phyloP scores from a whole-genome alignment of 1,139 yeast genomes.

The Blastobotrys buckinghamii region DNA sequence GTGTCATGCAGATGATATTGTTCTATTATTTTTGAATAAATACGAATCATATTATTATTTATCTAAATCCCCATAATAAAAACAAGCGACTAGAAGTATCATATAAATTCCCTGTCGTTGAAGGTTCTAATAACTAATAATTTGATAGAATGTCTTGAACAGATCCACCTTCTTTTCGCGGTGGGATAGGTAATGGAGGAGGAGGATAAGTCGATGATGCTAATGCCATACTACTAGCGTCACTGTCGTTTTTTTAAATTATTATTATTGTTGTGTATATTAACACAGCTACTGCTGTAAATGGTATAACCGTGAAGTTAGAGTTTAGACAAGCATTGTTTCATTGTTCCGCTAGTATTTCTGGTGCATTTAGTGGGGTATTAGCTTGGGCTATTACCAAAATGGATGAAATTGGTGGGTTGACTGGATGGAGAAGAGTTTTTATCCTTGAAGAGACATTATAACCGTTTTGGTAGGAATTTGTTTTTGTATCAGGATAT shows the following conservation, averaged over 20 bases:
- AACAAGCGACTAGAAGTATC: background rate
- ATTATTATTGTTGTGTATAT: background rate
- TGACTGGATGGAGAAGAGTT: conserved; percentile 57
- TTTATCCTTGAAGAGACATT: conserved; percentile 49
- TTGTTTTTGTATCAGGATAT: conserved; percentile 44
- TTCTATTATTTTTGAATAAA: no score
- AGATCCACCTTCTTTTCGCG: background rate
- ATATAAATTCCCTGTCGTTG: background rate
- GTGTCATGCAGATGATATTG: no score
- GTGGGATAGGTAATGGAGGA: background rate
- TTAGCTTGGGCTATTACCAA: conserved; percentile 37
- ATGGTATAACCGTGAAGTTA: conserved; percentile 33
- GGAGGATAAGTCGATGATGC: background rate
- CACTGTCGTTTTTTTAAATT: background rate
- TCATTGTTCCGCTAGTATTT: conserved; percentile 38
- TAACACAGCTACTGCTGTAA: conserved; percentile 11
- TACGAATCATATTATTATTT: no score
- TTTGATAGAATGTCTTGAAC: background rate
- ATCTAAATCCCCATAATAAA: no score
- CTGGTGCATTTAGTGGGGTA: conserved; percentile 35
- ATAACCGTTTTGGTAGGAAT: conserved; percentile 47
- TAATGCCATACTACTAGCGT: background rate
- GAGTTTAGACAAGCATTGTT: conserved; percentile 52
- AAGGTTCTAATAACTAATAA: background rate
- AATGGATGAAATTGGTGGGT: conserved; percentile 27